Conservation (phyloP, 306 rosid genomes). For the Trifolium subterraneum region DNA sequence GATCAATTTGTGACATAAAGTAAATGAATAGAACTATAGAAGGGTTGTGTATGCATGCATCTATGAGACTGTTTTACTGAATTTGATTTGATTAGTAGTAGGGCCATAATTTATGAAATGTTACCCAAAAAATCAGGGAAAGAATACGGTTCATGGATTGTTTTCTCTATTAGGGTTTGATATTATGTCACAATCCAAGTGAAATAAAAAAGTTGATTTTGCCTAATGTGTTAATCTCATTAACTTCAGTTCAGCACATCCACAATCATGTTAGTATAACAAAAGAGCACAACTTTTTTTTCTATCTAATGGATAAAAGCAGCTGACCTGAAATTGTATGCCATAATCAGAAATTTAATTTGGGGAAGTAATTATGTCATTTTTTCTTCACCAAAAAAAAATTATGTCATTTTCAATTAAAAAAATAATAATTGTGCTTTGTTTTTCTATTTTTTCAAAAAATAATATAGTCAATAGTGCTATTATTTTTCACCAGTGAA, state of each 20-base stretch:
- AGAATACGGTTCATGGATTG: conserved; percentile 40
- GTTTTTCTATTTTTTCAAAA: neutral
- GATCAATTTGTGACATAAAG: conserved; percentile 28
- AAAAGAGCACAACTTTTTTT: conserved; percentile 24
- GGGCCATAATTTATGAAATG: conserved; percentile 49
- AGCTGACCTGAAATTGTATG: conserved; percentile 34
- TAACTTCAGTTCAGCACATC: conserved; percentile 4
- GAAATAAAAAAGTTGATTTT: conserved; percentile 36
- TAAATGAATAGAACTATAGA: conserved; percentile 2
- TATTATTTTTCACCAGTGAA: neutral
- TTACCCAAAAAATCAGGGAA: conserved; percentile 38
- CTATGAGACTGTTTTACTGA: conserved; percentile 34
- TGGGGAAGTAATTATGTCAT: conserved; percentile 29
- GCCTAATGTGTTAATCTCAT: conserved; percentile 27
- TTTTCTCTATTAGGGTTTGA: conserved; percentile 45
- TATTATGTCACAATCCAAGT: conserved; percentile 45
- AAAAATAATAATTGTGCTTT: neutral
- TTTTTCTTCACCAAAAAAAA: too few relatives aligned
- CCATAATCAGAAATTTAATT: conserved; percentile 24
- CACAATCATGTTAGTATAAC: conserved; percentile 37
- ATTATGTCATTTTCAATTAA: conserved; percentile 36
- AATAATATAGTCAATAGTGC: neutral
- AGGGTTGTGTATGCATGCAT: conserved; percentile 48
- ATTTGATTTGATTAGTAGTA: conserved; percentile 44
- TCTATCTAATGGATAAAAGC: conserved; percentile 33